Conservation (phyloP, 2,329 filamentous ascomycete species). For the Ascochyta lentis region DNA sequence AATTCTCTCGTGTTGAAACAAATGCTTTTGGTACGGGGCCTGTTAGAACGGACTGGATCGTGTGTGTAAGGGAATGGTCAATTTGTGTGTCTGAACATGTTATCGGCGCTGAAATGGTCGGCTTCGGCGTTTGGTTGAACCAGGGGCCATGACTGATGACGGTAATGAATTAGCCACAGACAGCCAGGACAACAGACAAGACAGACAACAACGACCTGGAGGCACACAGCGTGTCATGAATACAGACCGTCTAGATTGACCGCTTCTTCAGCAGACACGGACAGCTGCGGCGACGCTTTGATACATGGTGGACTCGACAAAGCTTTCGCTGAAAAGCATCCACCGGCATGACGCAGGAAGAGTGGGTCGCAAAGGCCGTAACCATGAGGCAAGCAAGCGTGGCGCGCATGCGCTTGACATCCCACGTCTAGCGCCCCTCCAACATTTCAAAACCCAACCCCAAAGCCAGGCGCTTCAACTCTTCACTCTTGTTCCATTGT, state of each 20-base stretch:
- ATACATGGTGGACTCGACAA: constrained; percentile 13
- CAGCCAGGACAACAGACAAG: not conserved
- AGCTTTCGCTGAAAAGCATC: constrained; percentile 11
- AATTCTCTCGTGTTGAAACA: constrained; percentile 22
- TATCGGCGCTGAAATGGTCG: constrained; percentile 8
- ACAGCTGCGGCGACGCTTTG: constrained; percentile 22
- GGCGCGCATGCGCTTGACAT: constrained; percentile 5
- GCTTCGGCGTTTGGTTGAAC: constrained; percentile 17
- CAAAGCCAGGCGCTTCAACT: constrained; percentile 17
- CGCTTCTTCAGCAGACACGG: constrained; percentile 10
- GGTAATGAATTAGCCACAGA: constrained; percentile 6
- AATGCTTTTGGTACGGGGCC: constrained; percentile 9
- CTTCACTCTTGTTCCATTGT: constrained; percentile 20
- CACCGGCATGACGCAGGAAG: constrained; percentile 11
- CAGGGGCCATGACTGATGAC: constrained; percentile 3
- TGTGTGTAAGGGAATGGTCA: constrained; percentile 16
- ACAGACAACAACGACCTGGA: not conserved
- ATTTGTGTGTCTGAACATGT: not conserved
- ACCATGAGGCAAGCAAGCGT: constrained; percentile 10
- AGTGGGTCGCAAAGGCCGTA: constrained; percentile 5
- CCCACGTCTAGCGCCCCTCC: constrained; percentile 6
- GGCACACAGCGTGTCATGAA: not conserved
- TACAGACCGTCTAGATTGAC: constrained; percentile 1
- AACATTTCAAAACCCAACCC: constrained; percentile 5
- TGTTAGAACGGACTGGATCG: constrained; percentile 9